These are phyloP conservation scores for Penicillium sp. DNA, from an alignment of 2,329 filamentous ascomycete species.

Conservation along the genomic window DNA sequence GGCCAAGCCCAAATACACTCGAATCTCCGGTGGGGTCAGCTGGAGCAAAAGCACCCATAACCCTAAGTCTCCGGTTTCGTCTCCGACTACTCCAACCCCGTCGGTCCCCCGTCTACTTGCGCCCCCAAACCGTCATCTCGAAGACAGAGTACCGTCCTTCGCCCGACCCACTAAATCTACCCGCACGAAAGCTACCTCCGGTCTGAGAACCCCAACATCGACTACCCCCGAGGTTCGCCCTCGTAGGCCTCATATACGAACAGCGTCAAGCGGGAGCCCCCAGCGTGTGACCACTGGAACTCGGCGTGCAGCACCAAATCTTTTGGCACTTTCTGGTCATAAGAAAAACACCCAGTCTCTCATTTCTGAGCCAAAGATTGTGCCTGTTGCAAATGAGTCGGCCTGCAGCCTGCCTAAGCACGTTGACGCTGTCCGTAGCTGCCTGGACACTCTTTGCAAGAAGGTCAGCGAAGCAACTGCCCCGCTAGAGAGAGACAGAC, in stretches of 20 bases:
- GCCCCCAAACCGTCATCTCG: background rate
- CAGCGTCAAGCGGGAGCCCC: constrained; percentile 27
- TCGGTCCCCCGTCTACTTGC: constrained; percentile 13
- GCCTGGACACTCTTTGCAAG: constrained; percentile 21
- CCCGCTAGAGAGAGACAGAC: constrained; percentile 19
- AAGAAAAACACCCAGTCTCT: background rate
- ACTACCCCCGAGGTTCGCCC: constrained; percentile 8
- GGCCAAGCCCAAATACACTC: constrained; percentile 13
- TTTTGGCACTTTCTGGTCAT: background rate
- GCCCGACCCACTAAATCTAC: constrained; percentile 26
- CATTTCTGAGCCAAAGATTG: background rate
- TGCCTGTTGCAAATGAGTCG: background rate
- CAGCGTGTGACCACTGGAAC: constrained; percentile 12
- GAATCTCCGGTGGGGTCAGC: constrained; percentile 17
- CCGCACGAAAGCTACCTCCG: constrained; percentile 20
- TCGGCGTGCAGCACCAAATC: background rate
- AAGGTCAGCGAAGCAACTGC: constrained; percentile 17
- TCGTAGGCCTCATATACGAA: constrained; percentile 16
- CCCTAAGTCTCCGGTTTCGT: constrained; percentile 10
- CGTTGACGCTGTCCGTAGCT: constrained; percentile 9
- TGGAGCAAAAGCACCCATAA: constrained; percentile 22
- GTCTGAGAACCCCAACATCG: constrained; percentile 1
- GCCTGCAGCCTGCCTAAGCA: background rate
- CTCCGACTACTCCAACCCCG: constrained; percentile 3
- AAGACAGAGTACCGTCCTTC: constrained; percentile 22